Conservation (phyloP, 2,329 filamentous ascomycete species). For the Metarhizium humberi region DNA sequence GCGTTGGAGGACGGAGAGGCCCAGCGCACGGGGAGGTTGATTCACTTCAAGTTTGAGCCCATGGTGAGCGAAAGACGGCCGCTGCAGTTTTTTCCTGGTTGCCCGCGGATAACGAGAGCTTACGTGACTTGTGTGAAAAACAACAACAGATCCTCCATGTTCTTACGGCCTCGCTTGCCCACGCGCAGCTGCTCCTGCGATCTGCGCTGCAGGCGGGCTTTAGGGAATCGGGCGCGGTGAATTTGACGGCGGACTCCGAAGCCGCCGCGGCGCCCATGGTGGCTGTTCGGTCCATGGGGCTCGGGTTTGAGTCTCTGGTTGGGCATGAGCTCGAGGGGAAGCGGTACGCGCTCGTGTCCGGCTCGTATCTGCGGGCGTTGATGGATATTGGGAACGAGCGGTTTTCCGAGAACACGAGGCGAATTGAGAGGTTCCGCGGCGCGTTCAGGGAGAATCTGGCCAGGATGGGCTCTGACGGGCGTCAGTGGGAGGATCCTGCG, state of each 20-base stretch:
- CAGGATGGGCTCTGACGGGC: conserved; percentile 23
- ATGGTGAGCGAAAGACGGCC: conserved; percentile 58
- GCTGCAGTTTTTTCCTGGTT: neutral
- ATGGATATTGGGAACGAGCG: conserved; percentile 64
- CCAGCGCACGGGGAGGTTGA: conserved; percentile 32
- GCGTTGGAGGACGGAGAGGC: conserved; percentile 11
- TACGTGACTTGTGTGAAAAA: neutral
- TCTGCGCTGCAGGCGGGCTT: conserved; percentile 78
- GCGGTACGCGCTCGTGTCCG: conserved; percentile 45
- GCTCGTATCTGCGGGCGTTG: conserved; percentile 58
- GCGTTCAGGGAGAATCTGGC: conserved; percentile 30
- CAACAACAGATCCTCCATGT: conserved; percentile 72
- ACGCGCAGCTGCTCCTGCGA: conserved; percentile 67
- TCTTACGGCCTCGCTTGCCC: conserved; percentile 61
- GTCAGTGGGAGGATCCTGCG: conserved; percentile 46
- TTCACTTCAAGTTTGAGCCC: conserved; percentile 90
- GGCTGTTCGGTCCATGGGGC: conserved; percentile 73
- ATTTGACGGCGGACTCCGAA: conserved; percentile 36
- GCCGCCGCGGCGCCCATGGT: conserved; percentile 57
- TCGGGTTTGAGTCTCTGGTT: conserved; percentile 74
- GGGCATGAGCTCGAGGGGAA: conserved; percentile 40
- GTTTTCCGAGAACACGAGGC: conserved; percentile 58
- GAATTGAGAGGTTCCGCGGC: conserved; percentile 55
- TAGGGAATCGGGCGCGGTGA: conserved; percentile 79
- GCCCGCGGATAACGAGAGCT: neutral